A percentile compares a stretch with the other conserved stretches of the same genome.
Conservation (phyloP, 1,284 basidiomycete species). For the Coriolopsis trogii region DNA sequence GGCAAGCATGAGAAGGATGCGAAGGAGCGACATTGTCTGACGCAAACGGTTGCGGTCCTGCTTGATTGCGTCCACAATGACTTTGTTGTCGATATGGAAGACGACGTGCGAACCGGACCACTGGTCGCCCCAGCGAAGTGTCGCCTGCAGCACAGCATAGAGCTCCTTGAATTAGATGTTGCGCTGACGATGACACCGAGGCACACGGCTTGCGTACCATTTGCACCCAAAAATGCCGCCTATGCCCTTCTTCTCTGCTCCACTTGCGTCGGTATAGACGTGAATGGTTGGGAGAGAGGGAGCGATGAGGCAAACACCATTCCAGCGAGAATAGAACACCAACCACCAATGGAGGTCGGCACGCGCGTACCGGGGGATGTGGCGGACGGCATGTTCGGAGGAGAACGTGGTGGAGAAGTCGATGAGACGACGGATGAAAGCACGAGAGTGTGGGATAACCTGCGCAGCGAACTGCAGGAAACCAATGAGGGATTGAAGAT, state of each 20-base stretch:
- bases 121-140: conserved; percentile 1
- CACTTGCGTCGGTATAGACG: conserved; percentile 8
- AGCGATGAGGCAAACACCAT: conserved; percentile 1
- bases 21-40: conserved; percentile 4
- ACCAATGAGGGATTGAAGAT: conserved; percentile 7
- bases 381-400: not conserved
- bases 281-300: conserved; percentile 1
- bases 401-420: conserved; percentile 1
- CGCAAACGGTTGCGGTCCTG: conserved; percentile 5
- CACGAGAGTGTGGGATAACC: conserved; percentile 4
- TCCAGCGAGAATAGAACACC: conserved; percentile 5
- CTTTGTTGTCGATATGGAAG: conserved; percentile 12
- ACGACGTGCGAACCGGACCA: conserved; percentile 7
- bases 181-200: conserved; percentile 1
- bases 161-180: too few relatives aligned
- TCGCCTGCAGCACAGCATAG: not conserved
- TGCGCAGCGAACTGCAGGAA: conserved; percentile 10
- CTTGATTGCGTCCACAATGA: conserved; percentile 4
- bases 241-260: conserved; percentile 3
- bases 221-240: not conserved
- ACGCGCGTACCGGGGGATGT: conserved; percentile 5
- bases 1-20: conserved; percentile 4
- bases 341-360: conserved; percentile 10
- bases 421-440: conserved; percentile 4
- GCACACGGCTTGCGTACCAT: conserved; percentile 2